Conservation (phyloP, 2,329 filamentous ascomycete genomes). For the Talaromyces marneffei region DNA sequence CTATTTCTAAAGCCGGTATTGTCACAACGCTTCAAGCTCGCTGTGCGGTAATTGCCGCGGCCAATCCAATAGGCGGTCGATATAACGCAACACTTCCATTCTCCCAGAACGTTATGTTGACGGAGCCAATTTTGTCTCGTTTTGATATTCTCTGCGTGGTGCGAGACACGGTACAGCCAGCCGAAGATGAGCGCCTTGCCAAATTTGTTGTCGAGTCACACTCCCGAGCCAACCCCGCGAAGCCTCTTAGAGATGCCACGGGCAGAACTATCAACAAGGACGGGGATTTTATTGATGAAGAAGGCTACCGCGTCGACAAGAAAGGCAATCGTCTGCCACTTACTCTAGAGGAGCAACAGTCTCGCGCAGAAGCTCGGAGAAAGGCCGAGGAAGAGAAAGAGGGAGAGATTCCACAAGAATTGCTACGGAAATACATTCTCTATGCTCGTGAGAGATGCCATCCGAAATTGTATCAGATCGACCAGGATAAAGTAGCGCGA, state of each 20-base stretch:
- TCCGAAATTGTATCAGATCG: conserved; percentile 94
- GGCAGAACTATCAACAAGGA: conserved; percentile 41
- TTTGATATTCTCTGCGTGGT: conserved; percentile 98
- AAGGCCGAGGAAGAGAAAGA: conserved; percentile 48
- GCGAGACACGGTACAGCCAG: conserved; percentile 86
- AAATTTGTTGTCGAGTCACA: conserved; percentile 94
- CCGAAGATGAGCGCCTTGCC: conserved; percentile 85
- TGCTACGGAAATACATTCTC: conserved; percentile 92
- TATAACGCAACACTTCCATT: conserved; percentile 97
- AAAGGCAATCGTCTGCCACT: conserved; percentile 33
- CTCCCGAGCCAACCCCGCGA: conserved; percentile 73
- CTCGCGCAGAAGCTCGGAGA: conserved; percentile 35
- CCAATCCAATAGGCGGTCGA: conserved; percentile 90
- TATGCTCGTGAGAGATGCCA: conserved; percentile 85
- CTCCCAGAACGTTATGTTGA: conserved; percentile 91
- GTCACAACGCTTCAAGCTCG: conserved; percentile 94
- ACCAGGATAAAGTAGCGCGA: conserved; percentile 91
- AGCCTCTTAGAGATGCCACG: conserved; percentile 44
- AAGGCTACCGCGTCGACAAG: conserved; percentile 48
- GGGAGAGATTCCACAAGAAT: conserved; percentile 79
- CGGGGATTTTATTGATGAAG: conserved; percentile 55
- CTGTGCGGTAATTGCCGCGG: conserved; percentile 92
- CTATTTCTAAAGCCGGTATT: conserved; percentile 96
- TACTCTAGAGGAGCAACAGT: conserved; percentile 41
- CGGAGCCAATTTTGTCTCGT: conserved; percentile 93